A percentile compares a stretch with the other conserved stretches of the same genome.
Conservation (phyloP, 2,329 filamentous ascomycete genomes). For the Aspergillus fructus region DNA sequence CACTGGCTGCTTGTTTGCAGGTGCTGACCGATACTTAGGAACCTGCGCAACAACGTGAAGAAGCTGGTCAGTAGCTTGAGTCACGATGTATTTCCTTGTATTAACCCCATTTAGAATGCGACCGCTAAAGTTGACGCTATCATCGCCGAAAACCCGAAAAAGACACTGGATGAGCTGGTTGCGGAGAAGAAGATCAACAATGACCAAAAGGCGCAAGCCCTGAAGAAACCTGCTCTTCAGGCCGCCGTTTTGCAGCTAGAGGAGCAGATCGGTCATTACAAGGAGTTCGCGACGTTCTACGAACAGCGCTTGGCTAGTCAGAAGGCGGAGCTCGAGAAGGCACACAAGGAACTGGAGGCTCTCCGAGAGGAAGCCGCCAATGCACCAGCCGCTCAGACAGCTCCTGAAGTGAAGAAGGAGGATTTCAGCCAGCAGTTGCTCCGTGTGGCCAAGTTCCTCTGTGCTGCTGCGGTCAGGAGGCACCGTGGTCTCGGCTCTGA, state of each 20-base stretch:
- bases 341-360: slow-evolving; percentile 57
- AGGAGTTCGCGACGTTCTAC: slow-evolving; percentile 59
- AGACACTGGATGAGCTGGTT: slow-evolving; percentile 63
- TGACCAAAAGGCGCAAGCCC: slow-evolving; percentile 62
- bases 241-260: slow-evolving; percentile 57
- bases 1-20: not conserved
- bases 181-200: slow-evolving; percentile 62
- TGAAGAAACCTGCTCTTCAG: slow-evolving; percentile 63
- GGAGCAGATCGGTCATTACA: slow-evolving; percentile 61
- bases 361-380: slow-evolving; percentile 51
- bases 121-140: slow-evolving; percentile 62
- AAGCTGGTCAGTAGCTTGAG: slow-evolving; percentile 70
- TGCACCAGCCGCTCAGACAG: slow-evolving; percentile 50
- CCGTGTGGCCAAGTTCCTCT: slow-evolving; percentile 61
- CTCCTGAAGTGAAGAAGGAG: slow-evolving; percentile 47
- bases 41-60: slow-evolving; percentile 88
- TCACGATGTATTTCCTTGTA: slow-evolving; percentile 10
- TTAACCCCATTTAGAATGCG: slow-evolving; percentile 45
- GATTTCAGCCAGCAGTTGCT: slow-evolving; percentile 56
- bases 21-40: slow-evolving; percentile 53
- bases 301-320: slow-evolving; percentile 56
- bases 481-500: slow-evolving; percentile 58
- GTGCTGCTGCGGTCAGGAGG: slow-evolving; percentile 61
- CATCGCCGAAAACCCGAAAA: slow-evolving; percentile 59
- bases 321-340: slow-evolving; percentile 55